Base-by-base conservation (phyloP, 306 rosid species). In the Abrus precatorius region DNA sequence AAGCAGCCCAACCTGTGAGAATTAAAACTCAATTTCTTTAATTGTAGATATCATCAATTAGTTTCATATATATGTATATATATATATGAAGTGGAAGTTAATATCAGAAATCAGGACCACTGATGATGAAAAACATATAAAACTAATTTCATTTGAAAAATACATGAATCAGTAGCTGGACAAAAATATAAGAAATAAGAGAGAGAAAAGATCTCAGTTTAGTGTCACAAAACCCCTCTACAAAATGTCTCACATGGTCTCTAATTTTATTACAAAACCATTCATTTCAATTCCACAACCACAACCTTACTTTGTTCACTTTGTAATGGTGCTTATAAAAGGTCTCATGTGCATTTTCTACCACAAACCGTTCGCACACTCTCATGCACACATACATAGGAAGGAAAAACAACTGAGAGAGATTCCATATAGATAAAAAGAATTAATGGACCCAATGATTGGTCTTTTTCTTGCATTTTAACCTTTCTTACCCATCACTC, bases 401-500 rank as follows among this genome's bases (percentile, higher is more conserved):
- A 68, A 9, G 1, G 44, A 41, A 64, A 20, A 76, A 69, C 72
- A 55, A 47, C 20, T 20, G 65, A 60, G 55, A 49, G 65, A 85
- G 91, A 88, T 86, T 88, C 94, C 86, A 77, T 82, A 82, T 83
- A 81, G 89, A 84, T 82, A 85, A 79, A 92, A 88, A 84, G 89
- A 84, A 80, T 20, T 20, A 20, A 20, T 82, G 84, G 79, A 71
- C 86, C 78, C 82, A 87, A 83, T 85, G 84, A 88, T 87, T 81
- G 88, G 80, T 77, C 85, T 45, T 79, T 83, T 90, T 82, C 89
- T 79, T 85, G 59, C 72, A 77, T 76, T 78, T 84, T 83, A 48
- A 85, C 86, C 87, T 84, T 92, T 90, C 93, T 85, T 87, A 81
- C 89, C 93, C 85, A 61, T 85, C 86, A 84, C 91, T 84, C 88